Evolutionary conservation across 495 filamentous ascomycete species (phyloP).

Genomic region (Tetracladium marchalianum): DNA sequence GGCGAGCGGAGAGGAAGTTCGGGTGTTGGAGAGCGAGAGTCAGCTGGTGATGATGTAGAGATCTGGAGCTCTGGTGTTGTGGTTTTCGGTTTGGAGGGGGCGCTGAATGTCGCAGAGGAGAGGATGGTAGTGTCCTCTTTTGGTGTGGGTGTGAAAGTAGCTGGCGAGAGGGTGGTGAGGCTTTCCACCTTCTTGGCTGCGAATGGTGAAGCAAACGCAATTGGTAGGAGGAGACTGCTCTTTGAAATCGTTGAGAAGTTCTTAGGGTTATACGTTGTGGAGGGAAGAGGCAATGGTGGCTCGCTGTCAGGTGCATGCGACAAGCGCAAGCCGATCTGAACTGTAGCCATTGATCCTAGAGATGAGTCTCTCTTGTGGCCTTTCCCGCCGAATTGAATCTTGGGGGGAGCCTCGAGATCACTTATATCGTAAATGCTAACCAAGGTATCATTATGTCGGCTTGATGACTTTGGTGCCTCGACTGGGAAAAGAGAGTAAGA

Average conservation of each 20-base stretch:
- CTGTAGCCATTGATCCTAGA: slow-evolving; percentile 24
- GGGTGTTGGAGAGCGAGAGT: background rate
- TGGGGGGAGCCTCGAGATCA: slow-evolving; percentile 14
- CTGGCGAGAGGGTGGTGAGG: no score
- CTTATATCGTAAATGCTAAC: slow-evolving; percentile 14
- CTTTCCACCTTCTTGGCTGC: no score
- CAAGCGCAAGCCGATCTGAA: slow-evolving; percentile 30
- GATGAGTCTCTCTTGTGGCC: slow-evolving; percentile 25
- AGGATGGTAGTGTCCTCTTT: background rate
- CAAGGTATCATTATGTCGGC: background rate
- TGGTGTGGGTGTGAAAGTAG: background rate
- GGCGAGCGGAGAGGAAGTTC: background rate
- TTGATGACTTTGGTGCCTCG: slow-evolving; percentile 2
- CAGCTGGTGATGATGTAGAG: background rate
- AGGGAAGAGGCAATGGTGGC: background rate
- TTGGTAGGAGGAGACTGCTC: no score
- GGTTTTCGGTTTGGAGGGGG: background rate
- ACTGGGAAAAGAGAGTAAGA: slow-evolving; percentile 19
- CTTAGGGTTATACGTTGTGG: slow-evolving; percentile 12
- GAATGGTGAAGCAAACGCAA: no score
- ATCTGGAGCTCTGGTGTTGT: background rate
- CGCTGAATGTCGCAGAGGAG: background rate
- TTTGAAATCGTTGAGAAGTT: no score
- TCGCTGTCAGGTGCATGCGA: slow-evolving; percentile 17
- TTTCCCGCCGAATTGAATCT: slow-evolving; percentile 7